phyloP scores from a whole-genome alignment of 2,329 filamentous ascomycete species.

The Helicocarpus griseus region DNA sequence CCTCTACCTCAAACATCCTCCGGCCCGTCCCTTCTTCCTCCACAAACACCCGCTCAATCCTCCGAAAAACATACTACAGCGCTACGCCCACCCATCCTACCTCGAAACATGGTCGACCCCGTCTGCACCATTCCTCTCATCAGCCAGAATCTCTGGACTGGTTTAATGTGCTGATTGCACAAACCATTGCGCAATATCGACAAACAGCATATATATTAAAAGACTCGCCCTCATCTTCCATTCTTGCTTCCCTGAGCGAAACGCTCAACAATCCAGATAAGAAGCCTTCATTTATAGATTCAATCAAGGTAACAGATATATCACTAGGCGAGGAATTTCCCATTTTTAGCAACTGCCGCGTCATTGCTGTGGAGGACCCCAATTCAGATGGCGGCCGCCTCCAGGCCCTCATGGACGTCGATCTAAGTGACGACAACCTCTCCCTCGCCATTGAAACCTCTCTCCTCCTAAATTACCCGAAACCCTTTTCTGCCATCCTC shows the following conservation, averaged over 20 bases:
- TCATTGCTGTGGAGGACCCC: slow-evolving; percentile 65
- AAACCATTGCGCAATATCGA: slow-evolving; percentile 91
- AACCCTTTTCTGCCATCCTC: slow-evolving; percentile 75
- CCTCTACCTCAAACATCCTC: slow-evolving; percentile 57
- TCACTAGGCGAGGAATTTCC: slow-evolving; percentile 94
- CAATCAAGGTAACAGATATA: slow-evolving; percentile 88
- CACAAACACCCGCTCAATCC: slow-evolving; percentile 69
- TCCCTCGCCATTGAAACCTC: slow-evolving; percentile 93
- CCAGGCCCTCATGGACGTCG: slow-evolving; percentile 94
- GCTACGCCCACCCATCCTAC: slow-evolving; percentile 32
- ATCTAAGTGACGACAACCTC: slow-evolving; percentile 82
- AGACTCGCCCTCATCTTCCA: slow-evolving; percentile 42
- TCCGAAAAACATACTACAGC: slow-evolving; percentile 96
- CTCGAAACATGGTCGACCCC: slow-evolving; percentile 32
- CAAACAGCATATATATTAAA: slow-evolving; percentile 88
- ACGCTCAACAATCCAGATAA: slow-evolving; percentile 78
- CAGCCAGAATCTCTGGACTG: slow-evolving; percentile 95
- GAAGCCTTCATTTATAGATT: slow-evolving; percentile 84
- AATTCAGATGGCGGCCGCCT: slow-evolving; percentile 60
- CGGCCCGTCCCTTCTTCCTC: slow-evolving; percentile 66
- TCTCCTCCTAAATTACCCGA: slow-evolving; percentile 87
- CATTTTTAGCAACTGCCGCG: slow-evolving; percentile 95
- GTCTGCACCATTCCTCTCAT: slow-evolving; percentile 57
- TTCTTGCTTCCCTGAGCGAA: slow-evolving; percentile 73
- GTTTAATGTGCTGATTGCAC: slow-evolving; percentile 96